These are phyloP conservation scores for Mycena maculata DNA, from an alignment of 768 basidiomycete species.

Conservation along the genomic window DNA sequence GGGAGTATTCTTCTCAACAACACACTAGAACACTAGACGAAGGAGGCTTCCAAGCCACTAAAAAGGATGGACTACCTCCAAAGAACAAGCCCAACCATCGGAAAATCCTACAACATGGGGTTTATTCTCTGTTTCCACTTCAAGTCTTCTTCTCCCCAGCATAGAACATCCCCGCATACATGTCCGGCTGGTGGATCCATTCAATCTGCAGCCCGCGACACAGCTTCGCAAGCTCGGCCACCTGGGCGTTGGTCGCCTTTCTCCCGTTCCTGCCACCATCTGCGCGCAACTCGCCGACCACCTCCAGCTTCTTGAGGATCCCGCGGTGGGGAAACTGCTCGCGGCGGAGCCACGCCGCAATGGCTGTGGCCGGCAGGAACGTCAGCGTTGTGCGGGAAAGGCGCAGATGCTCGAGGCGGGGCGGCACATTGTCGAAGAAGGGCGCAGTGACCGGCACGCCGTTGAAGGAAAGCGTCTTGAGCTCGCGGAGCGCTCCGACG, in stretches of 20 bases:
- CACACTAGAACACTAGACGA: too few relatives aligned
- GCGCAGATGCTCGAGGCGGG: slow-evolving; percentile 23
- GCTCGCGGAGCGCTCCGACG: slow-evolving; percentile 7
- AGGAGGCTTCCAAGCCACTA: too few relatives aligned
- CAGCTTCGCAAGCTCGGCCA: slow-evolving; percentile 19
- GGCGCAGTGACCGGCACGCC: slow-evolving; percentile 19
- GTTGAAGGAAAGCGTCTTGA: slow-evolving; percentile 27
- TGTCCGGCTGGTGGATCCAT: slow-evolving; percentile 4
- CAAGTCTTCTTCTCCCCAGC: neutral
- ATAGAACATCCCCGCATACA: neutral
- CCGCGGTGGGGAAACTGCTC: slow-evolving; percentile 15
- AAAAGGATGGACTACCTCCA: too few relatives aligned
- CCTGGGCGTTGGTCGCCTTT: slow-evolving; percentile 13
- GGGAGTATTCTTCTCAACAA: too few relatives aligned
- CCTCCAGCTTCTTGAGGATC: slow-evolving; percentile 23
- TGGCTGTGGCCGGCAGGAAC: slow-evolving; percentile 5
- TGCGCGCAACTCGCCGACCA: slow-evolving; percentile 15
- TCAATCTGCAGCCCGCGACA: slow-evolving; percentile 19
- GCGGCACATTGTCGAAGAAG: slow-evolving; percentile 22
- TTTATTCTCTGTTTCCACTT: too few relatives aligned
- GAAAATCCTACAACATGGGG: too few relatives aligned
- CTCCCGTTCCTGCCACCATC: neutral
- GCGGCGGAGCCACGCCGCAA: slow-evolving; percentile 20
- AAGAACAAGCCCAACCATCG: too few relatives aligned
- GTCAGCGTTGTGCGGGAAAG: neutral